Conservation (phyloP, 1,284 basidiomycete genomes). For the Leucoagaricus sp. region DNA sequence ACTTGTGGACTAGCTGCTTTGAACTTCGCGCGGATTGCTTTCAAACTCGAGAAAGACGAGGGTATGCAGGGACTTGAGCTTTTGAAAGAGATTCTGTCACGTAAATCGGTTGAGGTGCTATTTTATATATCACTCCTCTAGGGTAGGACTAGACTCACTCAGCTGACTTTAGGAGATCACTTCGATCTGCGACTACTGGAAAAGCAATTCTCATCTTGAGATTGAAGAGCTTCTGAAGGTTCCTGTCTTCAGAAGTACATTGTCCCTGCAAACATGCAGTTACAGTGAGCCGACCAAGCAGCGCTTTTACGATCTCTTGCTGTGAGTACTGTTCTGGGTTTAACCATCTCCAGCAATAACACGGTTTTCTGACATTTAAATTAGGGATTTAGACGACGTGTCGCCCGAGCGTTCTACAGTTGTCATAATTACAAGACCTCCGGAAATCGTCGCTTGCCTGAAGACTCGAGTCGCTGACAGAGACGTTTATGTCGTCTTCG, state of each 20-base stretch:
- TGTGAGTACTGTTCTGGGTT: conserved; percentile 35
- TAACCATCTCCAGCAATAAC: background rate
- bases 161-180: conserved; percentile 44
- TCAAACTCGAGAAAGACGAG: no score
- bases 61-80: conserved; percentile 31
- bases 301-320: conserved; percentile 45
- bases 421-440: conserved; percentile 65
- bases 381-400: conserved; percentile 33
- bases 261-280: conserved; percentile 38
- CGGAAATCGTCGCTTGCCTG: conserved; percentile 63
- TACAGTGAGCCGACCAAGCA: conserved; percentile 40
- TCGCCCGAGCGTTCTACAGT: conserved; percentile 27
- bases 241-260: conserved; percentile 42
- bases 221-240: conserved; percentile 49
- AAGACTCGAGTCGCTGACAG: conserved; percentile 38
- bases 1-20: no score
- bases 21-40: no score
- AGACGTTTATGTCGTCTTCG: conserved; percentile 57
- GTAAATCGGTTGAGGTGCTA: conserved; percentile 42
- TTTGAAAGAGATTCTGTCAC: conserved; percentile 37
- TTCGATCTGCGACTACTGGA: conserved; percentile 56
- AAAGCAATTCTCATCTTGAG: conserved; percentile 52
- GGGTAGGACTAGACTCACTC: background rate
- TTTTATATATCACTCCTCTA: background rate
- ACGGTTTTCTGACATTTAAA: background rate